Conservation (phyloP, 371 early-diverging fungal species). For the Mortierella sp. region DNA sequence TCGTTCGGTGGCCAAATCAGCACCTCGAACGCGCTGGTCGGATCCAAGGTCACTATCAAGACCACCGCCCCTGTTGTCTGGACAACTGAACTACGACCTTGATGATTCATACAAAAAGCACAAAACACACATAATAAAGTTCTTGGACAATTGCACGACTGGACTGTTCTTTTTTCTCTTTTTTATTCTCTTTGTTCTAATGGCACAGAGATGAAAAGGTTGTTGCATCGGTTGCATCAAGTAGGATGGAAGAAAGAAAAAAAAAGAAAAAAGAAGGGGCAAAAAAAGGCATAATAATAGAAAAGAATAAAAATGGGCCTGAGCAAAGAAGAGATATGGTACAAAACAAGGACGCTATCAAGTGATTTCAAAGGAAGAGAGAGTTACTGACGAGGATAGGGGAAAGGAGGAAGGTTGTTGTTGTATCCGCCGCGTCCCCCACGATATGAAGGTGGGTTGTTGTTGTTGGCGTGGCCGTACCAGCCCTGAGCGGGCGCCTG, state of each 20-base stretch:
- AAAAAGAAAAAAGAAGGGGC: constrained; percentile 18
- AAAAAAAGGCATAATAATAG: background rate
- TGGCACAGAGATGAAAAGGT: constrained; percentile 4
- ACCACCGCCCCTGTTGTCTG: constrained; percentile 82
- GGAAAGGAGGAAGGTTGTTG: constrained; percentile 47
- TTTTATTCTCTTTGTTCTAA: background rate
- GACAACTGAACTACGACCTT: constrained; percentile 74
- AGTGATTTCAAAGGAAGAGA: background rate
- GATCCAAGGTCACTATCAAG: constrained; percentile 68
- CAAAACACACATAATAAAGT: background rate
- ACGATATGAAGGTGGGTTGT: constrained; percentile 28
- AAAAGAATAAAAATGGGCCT: background rate
- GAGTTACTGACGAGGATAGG: constrained; percentile 41
- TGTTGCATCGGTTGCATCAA: constrained; percentile 18
- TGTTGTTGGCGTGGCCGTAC: constrained; percentile 42
- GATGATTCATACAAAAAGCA: background rate
- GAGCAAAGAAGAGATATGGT: constrained; percentile 14
- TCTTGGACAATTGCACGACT: background rate
- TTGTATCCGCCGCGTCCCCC: constrained; percentile 34
- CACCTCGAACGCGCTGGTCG: constrained; percentile 81
- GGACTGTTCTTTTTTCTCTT: background rate
- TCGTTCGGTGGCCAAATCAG: constrained; percentile 81
- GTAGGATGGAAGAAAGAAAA: constrained; percentile 15
- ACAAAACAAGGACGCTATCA: constrained; percentile 11
- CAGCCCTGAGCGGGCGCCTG: constrained; percentile 31